Base-by-base conservation (phyloP, 2,329 filamentous ascomycete genomes). In the Xylariaceae sp. region DNA sequence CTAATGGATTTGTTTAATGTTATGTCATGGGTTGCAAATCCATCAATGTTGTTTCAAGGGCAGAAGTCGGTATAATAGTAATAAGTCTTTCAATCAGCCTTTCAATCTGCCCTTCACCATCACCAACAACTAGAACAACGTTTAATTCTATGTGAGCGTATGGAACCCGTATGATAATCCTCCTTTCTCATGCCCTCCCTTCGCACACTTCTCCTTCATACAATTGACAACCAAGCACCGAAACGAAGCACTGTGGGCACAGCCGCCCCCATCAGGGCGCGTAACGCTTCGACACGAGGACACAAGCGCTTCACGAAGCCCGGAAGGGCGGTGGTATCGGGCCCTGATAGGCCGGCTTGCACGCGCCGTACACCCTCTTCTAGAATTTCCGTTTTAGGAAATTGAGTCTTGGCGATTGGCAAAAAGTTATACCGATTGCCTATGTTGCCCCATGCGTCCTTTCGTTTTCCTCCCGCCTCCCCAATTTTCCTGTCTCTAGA, bases 261-360 rank as follows among this genome's bases (percentile, higher is more conserved):
- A n/a, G n/a, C n/a, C n/a, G n/a, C n/a, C 39, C 18, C 37, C 46
- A 41, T 15, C 21, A 13, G 51, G 46, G 56, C 56, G 56, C 56
- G 53, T 59, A 57, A 41, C n/a, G n/a, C 47, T 11, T 13, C 32
- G 7, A n/a, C n/a, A 37, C 35, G 13, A 13, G 35, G n/a, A 16
- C 35, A 47, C 45, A 51, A 47, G 54, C 57, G 57, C 57, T 45
- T 47, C 42, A 9, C 35, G 27, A 29, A 26, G 15, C 37, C 30
- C 44, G 23, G 42, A 50, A 55, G 43, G 46, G 40, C 20, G 43
- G 42, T 8, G n/a, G 51, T 40, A 30, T 47, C 50, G 27, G 39
- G 29, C 10, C 18, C 4, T 29, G 15, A 60, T 60, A 58, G 55
- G 57, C 32, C 9, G 33, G 36, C 27, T 40, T 15, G 46, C 35